Evolutionary conservation across 148 eudicot species (phyloP).

Genomic region (Silene conica): DNA sequence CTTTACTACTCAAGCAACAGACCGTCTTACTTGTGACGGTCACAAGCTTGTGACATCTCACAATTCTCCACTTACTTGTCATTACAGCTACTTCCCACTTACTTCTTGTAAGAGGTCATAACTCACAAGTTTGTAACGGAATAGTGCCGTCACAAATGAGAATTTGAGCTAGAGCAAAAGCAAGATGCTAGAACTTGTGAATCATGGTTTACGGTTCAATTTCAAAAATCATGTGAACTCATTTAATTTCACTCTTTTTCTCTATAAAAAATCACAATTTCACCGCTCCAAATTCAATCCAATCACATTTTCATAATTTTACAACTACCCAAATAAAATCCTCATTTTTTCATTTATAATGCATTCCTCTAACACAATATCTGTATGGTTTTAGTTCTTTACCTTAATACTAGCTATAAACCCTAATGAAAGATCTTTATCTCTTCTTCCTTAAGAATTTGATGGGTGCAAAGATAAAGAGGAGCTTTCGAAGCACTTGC

Average conservation of each 20-base stretch:
- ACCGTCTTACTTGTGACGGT: no score
- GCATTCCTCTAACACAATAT: not conserved
- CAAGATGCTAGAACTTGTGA: conserved; percentile 41
- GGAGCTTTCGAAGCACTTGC: conserved; percentile 60
- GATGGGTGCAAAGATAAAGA: conserved; percentile 58
- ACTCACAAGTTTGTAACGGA: no score
- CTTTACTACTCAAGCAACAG: not conserved
- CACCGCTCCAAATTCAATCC: conserved; percentile 40
- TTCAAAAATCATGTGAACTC: conserved; percentile 44
- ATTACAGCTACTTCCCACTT: no score
- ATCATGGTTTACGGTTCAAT: conserved; percentile 19
- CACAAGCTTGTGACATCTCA: no score
- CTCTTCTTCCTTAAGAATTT: conserved; percentile 63
- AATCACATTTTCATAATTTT: conserved; percentile 27
- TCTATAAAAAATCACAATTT: not conserved
- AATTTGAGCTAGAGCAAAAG: conserved; percentile 5
- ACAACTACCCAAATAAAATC: not conserved
- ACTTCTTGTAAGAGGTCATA: no score
- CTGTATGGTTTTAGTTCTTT: not conserved
- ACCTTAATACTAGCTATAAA: not conserved
- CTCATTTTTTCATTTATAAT: conserved; percentile 15
- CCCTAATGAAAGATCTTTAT: conserved; percentile 67
- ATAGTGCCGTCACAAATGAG: no score
- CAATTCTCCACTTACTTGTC: no score
- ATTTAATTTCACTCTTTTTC: not conserved